Percentiles rank a stretch among this genome's conserved stretches.
Conservation (phyloP, 352 stramenopile species). For the Phytopythium cucurbitacearum region DNA sequence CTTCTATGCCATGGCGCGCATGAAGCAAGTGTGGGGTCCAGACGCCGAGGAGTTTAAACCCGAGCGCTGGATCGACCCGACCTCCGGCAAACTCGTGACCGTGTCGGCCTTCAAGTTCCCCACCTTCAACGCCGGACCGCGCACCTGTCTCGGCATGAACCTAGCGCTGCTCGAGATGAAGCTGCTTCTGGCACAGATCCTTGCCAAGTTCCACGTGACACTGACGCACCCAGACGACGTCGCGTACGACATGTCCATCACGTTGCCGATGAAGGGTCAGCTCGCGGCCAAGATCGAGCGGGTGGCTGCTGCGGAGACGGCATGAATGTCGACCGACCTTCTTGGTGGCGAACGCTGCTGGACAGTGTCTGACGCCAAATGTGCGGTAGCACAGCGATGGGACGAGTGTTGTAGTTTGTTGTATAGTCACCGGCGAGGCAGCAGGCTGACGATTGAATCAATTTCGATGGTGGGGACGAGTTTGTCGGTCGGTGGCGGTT, state of each 20-base stretch:
- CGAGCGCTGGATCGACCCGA: slow-evolving; percentile 52
- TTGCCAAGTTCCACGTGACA: slow-evolving; percentile 59
- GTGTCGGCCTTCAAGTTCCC: slow-evolving; percentile 60
- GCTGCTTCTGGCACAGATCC: slow-evolving; percentile 42
- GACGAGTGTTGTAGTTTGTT: no score
- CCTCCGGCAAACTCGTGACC: slow-evolving; percentile 21
- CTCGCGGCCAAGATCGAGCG: no score
- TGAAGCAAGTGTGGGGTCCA: slow-evolving; percentile 44
- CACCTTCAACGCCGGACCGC: slow-evolving; percentile 64
- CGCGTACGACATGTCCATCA: slow-evolving; percentile 45
- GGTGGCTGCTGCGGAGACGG: no score
- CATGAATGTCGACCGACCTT: no score
- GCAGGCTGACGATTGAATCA: no score
- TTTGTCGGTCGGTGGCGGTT: no score
- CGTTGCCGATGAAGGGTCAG: slow-evolving; percentile 9
- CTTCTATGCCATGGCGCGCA: slow-evolving; percentile 52
- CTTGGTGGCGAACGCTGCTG: no score
- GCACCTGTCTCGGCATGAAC: slow-evolving; percentile 61
- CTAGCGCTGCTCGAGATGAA: slow-evolving; percentile 85
- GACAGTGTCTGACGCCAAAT: no score
- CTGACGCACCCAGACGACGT: slow-evolving; percentile 23
- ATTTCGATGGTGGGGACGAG: no score
- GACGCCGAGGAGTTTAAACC: slow-evolving; percentile 59
- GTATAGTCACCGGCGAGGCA: no score
- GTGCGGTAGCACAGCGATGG: no score